Percentiles rank a stretch among this genome's conserved stretches.
These are phyloP conservation scores for Rhodotorula mucilaginosa DNA, from an alignment of 1,284 basidiomycete genomes.

Conservation along the genomic window DNA sequence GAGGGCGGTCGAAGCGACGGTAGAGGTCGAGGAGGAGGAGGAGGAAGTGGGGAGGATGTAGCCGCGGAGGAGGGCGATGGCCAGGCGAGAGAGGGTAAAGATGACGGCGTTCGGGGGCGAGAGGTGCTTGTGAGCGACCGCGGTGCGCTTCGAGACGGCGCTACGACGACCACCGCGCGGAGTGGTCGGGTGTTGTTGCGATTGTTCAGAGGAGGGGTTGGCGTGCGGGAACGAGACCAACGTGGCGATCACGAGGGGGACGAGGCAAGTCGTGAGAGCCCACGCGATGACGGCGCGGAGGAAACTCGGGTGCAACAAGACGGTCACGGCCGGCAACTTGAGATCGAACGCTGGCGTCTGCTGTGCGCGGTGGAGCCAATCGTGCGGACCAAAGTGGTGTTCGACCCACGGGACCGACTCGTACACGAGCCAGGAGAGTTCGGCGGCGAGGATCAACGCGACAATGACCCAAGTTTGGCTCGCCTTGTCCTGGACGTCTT, in stretches of 20 bases:
- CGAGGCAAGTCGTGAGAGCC: constrained; percentile 16
- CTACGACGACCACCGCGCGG: not conserved
- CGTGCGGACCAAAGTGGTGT: constrained; percentile 27
- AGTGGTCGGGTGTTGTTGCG: not conserved
- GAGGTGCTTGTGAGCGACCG: not conserved
- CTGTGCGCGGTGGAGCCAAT: constrained; percentile 14
- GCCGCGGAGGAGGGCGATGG: constrained; percentile 28
- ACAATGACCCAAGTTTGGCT: constrained; percentile 28
- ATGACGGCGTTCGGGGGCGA: constrained; percentile 29
- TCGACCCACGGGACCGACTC: constrained; percentile 28
- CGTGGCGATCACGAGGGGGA: constrained; percentile 28
- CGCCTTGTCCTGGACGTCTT: constrained; percentile 20
- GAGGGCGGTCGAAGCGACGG: not conserved
- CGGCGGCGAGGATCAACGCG: constrained; percentile 16
- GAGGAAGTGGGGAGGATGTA: constrained; percentile 22
- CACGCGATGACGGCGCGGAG: constrained; percentile 22
- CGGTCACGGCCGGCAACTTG: constrained; percentile 23
- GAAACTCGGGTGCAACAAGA: constrained; percentile 35
- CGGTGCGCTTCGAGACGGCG: not conserved
- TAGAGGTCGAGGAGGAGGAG: not conserved
- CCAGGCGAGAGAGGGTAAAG: constrained; percentile 26
- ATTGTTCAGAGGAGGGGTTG: not conserved
- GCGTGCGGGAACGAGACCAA: constrained; percentile 29
- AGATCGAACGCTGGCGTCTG: constrained; percentile 4
- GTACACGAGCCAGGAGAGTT: constrained; percentile 24